A percentile compares a stretch with the other conserved stretches of the same genome.
Conservation (phyloP, 495 filamentous ascomycete genomes). For the Aspergillus egyptiacus region DNA sequence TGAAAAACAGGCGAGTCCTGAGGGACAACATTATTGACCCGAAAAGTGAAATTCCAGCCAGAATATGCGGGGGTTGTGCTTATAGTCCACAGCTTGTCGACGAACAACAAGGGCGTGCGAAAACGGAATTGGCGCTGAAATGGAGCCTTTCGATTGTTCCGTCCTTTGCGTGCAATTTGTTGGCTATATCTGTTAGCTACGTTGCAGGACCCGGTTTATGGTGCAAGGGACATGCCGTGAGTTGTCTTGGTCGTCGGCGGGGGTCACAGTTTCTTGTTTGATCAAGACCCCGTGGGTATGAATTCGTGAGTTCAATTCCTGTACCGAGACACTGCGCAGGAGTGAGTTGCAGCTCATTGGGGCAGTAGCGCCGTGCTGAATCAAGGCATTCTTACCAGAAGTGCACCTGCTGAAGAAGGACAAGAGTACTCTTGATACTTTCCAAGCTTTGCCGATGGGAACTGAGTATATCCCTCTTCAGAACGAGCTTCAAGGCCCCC, state of each 20-base stretch:
- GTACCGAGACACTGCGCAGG: not conserved
- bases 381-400: not conserved
- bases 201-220: not conserved
- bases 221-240: not conserved
- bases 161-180: not conserved
- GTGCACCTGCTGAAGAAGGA: not conserved
- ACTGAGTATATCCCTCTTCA: not conserved
- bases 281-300: not conserved
- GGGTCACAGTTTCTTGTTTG: not conserved
- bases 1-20: not conserved
- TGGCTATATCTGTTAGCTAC: not conserved
- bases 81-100: slow-evolving; percentile 1
- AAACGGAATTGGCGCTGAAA: not conserved
- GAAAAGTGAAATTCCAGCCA: not conserved
- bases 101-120: not conserved
- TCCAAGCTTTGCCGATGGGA: not conserved
- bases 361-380: no score
- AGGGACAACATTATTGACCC: not conserved
- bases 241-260: not conserved
- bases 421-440: not conserved
- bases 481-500: not conserved
- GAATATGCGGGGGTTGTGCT: not conserved
- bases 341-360: no score
- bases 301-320: not conserved
- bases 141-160: not conserved